Conservation (phyloP, 1,284 basidiomycete genomes). For the Paramarasmius palmivorus region DNA sequence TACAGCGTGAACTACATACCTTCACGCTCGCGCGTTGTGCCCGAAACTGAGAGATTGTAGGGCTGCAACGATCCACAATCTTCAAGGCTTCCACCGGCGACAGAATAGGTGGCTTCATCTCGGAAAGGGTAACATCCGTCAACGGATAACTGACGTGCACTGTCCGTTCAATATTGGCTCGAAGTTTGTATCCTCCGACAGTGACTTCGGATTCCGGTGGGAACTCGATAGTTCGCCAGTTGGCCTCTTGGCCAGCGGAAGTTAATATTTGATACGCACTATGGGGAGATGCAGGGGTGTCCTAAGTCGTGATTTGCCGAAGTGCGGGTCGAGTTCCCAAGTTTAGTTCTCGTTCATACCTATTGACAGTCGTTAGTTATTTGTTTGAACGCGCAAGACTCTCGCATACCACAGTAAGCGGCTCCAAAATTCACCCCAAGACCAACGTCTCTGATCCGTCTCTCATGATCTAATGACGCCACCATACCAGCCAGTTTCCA, state of each 20-base stretch:
- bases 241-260: slow-evolving; percentile 45
- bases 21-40: slow-evolving; percentile 43
- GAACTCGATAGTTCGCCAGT: slow-evolving; percentile 37
- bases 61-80: slow-evolving; percentile 26
- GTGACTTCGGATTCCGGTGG: slow-evolving; percentile 79
- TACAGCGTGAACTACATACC: no score
- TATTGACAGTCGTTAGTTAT: slow-evolving; percentile 28
- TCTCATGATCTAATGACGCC: slow-evolving; percentile 66
- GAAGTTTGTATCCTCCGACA: slow-evolving; percentile 94
- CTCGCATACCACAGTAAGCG: slow-evolving; percentile 80
- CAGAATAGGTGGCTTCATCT: slow-evolving; percentile 18
- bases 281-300: slow-evolving; percentile 75
- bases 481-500: slow-evolving; percentile 94
- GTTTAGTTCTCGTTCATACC: slow-evolving; percentile 91
- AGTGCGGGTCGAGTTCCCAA: slow-evolving; percentile 79
- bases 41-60: slow-evolving; percentile 31
- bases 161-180: slow-evolving; percentile 68
- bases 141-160: slow-evolving; percentile 36
- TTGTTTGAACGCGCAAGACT: slow-evolving; percentile 1
- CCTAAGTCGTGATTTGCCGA: slow-evolving; percentile 75
- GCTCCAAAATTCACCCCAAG: slow-evolving; percentile 74
- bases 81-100: slow-evolving; percentile 21
- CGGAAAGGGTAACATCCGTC: slow-evolving; percentile 19
- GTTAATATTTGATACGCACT: slow-evolving; percentile 76
- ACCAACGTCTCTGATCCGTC: slow-evolving; percentile 63